Conservation (phyloP, 768 basidiomycete species). For the Auricularia cornea region DNA sequence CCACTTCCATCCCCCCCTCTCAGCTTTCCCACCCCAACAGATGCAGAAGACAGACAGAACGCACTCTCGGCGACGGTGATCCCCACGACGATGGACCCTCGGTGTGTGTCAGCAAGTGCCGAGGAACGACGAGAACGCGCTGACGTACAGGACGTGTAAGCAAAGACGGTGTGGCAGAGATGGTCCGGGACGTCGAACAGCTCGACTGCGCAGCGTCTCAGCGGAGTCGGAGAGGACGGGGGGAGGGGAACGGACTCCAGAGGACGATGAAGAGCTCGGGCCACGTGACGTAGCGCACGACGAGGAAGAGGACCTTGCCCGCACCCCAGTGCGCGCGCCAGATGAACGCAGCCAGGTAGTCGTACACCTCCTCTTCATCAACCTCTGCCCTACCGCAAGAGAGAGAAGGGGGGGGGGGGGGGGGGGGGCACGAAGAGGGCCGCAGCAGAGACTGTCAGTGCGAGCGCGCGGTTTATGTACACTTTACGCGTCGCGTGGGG, state of each 20-base stretch:
- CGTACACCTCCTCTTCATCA: slow-evolving; percentile 1
- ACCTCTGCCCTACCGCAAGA: too few species aligned
- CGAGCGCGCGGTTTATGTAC: too few species aligned
- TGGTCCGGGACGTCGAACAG: background rate
- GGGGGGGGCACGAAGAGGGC: too few species aligned
- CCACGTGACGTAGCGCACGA: slow-evolving; percentile 2
- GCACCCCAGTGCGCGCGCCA: slow-evolving; percentile 4
- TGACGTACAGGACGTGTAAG: background rate
- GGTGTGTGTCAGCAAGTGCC: background rate
- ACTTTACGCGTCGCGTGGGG: too few species aligned
- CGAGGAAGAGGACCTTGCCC: slow-evolving; percentile 4
- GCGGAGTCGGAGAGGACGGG: background rate
- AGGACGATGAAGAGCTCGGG: background rate
- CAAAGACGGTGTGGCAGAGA: background rate
- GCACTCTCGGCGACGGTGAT: background rate
- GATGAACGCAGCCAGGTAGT: slow-evolving; percentile 1
- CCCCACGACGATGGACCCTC: background rate
- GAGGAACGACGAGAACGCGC: background rate
- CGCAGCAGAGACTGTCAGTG: too few species aligned
- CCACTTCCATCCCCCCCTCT: too few species aligned
- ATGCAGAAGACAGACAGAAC: too few species aligned
- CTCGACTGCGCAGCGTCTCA: background rate
- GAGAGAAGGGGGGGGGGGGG: too few species aligned
- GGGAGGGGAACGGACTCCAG: background rate
- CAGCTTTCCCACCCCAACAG: too few species aligned